These are phyloP conservation scores for Domatiomyces globalis DNA, from an alignment of 2,329 filamentous ascomycete species.

Conservation along the genomic window DNA sequence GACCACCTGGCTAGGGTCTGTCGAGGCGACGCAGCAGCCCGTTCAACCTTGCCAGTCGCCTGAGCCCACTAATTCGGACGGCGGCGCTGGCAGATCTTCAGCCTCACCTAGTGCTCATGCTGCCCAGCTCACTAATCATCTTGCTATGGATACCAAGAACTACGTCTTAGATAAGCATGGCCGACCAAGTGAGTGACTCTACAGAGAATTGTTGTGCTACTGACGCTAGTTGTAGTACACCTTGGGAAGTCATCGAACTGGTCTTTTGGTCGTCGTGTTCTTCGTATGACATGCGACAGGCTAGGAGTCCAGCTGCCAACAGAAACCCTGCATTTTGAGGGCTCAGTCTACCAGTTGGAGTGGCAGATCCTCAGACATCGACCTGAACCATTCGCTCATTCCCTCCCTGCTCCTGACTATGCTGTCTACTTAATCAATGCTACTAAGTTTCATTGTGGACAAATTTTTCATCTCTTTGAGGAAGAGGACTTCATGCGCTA, in stretches of 20 bases:
- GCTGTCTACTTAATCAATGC: constrained; percentile 41
- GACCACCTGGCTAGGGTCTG: not conserved
- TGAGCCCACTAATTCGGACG: constrained; percentile 9
- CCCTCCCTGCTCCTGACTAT: constrained; percentile 39
- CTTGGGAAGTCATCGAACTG: constrained; percentile 44
- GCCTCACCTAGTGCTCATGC: constrained; percentile 15
- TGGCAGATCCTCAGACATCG: constrained; percentile 33
- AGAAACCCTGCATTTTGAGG: constrained; percentile 37
- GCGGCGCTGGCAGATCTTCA: constrained; percentile 18
- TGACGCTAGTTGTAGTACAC: constrained; percentile 31
- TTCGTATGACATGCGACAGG: constrained; percentile 37
- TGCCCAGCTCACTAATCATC: not conserved
- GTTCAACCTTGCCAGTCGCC: not conserved
- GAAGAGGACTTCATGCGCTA: constrained; percentile 37
- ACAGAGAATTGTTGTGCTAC: constrained; percentile 29
- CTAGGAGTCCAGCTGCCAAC: constrained; percentile 32
- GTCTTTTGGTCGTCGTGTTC: constrained; percentile 38
- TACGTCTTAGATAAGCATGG: constrained; percentile 19
- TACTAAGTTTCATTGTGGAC: constrained; percentile 43
- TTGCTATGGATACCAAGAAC: constrained; percentile 6
- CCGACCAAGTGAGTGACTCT: constrained; percentile 30
- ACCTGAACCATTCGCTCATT: constrained; percentile 22
- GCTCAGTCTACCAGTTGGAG: constrained; percentile 37
- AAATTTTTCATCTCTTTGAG: constrained; percentile 42
- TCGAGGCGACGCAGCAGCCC: not conserved